These are phyloP conservation scores for Nannochloropsis oceanica DNA, from an alignment of 108 stramenopile species.

Conservation along the genomic window DNA sequence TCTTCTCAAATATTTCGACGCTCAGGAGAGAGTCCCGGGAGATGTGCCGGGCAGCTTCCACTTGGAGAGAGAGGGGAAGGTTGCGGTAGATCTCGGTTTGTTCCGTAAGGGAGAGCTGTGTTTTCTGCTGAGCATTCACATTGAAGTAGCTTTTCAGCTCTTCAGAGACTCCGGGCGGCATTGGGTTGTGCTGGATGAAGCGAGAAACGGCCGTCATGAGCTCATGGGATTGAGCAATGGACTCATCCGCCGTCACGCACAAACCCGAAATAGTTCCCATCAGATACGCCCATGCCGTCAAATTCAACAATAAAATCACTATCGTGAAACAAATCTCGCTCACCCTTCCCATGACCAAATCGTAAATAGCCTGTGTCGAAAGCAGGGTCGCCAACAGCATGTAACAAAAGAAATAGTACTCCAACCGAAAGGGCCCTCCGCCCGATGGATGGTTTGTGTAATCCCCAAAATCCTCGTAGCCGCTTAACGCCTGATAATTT, in stretches of 20 bases:
- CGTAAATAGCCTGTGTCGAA: background rate
- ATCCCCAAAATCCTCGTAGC: background rate
- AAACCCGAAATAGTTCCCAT: background rate
- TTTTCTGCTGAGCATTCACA: background rate
- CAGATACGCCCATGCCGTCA: background rate
- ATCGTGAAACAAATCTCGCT: background rate
- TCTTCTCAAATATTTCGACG: background rate
- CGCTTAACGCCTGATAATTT: background rate
- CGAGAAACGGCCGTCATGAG: background rate
- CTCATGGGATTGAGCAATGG: background rate
- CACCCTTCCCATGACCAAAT: background rate
- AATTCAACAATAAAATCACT: background rate
- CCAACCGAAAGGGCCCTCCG: background rate
- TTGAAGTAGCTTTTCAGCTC: background rate
- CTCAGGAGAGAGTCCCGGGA: background rate
- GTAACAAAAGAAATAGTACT: background rate
- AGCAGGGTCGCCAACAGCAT: background rate
- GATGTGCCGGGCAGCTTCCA: background rate
- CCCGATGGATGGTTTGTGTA: background rate
- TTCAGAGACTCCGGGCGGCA: background rate
- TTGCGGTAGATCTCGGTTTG: background rate
- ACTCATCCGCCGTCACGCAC: background rate
- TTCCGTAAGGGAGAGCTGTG: background rate
- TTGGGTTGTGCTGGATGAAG: background rate
- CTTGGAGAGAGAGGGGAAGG: background rate